Evolutionary conservation across 129 eudicot genomes (phyloP), one percentile per base, ranked within the genome.

Genomic region (Centrapalus pauciflorus): DNA sequence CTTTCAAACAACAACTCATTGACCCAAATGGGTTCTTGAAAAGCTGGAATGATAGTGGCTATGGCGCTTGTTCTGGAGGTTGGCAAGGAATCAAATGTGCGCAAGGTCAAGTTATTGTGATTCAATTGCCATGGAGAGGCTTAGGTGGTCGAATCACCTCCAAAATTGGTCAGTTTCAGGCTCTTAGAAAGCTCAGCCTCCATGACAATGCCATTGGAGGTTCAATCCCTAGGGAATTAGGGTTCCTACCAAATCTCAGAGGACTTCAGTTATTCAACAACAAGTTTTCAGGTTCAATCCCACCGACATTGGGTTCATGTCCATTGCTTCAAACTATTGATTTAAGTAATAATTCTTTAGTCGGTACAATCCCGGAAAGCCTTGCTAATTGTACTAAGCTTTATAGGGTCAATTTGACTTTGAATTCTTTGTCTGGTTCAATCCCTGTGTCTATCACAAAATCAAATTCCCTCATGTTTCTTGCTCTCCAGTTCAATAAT

Each of bases 41-140:
- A 76, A 49, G 50, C 28, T 76, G 80, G 80, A 76, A 76, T 17
- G 80, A 76, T 33, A 76, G 80, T 26, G 80, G 80, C 5, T 76
- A 76, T 29, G 80, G 80, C 19, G 80, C 80, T 11, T 76, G 80
- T 69, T 76, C 80, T 12, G 80, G 80, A n/a, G 41, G 80, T 13
- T 76, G 80, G 75, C 17, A 67, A 50, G 80, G 80, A 4, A 76
- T 76, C 29, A 91, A 91, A 50, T 91, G 97, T 75, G 96, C 97
- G 14, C 82, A 87, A 69, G 97, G 96, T 19, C 94, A 91, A 70
- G 97, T 91, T 10, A 91, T 91, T 21, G 96, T 91, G 1, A 87
- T 91, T 28, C 97, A 91, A 81, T 82, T 91, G 0, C 96, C 97
- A 4, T 87, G 94, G 96, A 77, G 85, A 61, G 93, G 94, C 0